Percentiles rank a stretch among this genome's conserved stretches.
These are phyloP conservation scores for Leptographium radiaticola DNA, from an alignment of 2,329 filamentous ascomycete genomes.

Conservation along the genomic window DNA sequence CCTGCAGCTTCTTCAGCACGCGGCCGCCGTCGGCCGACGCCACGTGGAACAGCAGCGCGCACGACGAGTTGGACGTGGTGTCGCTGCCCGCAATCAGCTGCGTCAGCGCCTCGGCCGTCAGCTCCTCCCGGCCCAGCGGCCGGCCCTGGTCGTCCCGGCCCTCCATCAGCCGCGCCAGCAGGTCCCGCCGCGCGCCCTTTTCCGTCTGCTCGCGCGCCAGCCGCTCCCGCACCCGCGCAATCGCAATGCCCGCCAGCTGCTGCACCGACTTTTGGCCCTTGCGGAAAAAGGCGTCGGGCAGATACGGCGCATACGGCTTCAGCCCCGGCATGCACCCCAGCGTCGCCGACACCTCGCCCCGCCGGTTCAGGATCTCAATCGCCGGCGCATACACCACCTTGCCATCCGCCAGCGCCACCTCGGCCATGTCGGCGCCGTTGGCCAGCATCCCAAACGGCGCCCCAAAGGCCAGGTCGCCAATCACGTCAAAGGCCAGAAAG, in stretches of 20 bases:
- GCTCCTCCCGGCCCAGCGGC: conserved; percentile 61
- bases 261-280: conserved; percentile 62
- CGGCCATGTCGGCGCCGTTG: conserved; percentile 62
- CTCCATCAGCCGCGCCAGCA: conserved; percentile 74
- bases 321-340: conserved; percentile 62
- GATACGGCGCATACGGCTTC: conserved; percentile 66
- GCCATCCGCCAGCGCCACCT: conserved; percentile 48
- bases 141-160: conserved; percentile 70
- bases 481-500: conserved; percentile 41
- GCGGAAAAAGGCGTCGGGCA: conserved; percentile 73
- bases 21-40: conserved; percentile 45
- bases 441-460: conserved; percentile 74
- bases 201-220: conserved; percentile 54
- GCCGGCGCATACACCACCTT: conserved; percentile 58
- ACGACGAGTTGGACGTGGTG: conserved; percentile 68
- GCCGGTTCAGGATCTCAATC: conserved; percentile 76
- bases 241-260: conserved; percentile 75
- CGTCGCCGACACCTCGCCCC: conserved; percentile 74
- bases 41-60: conserved; percentile 70
- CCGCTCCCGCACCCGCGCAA: conserved; percentile 64
- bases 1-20: conserved; percentile 58
- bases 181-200: conserved; percentile 50
- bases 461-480: conserved; percentile 53
- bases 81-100: conserved; percentile 74
- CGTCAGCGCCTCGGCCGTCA: conserved; percentile 80